Evolutionary conservation across 164 flowering plant species (phyloP).

Genomic region (Santalum album): DNA sequence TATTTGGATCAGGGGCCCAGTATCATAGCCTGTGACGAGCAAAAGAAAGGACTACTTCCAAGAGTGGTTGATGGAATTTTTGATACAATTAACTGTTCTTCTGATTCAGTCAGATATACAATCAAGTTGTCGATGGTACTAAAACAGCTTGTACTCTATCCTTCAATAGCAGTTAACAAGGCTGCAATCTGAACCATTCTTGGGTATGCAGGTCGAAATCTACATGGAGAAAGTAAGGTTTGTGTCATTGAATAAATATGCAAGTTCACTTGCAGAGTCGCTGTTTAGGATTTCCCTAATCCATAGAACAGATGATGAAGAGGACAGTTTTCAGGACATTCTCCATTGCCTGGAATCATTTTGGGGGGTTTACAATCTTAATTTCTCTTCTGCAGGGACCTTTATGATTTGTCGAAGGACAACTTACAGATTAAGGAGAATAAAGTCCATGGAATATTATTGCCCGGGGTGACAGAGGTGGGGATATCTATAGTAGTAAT

Average conservation of each 20-base stretch:
- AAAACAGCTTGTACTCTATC: neutral
- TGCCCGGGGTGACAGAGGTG: slow-evolving; percentile 77
- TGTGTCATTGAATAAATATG: slow-evolving; percentile 17
- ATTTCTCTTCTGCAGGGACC: slow-evolving; percentile 47
- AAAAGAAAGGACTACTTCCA: slow-evolving; percentile 65
- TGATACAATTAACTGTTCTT: slow-evolving; percentile 27
- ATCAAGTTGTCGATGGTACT: slow-evolving; percentile 79
- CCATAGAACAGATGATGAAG: neutral
- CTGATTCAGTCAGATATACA: slow-evolving; percentile 31
- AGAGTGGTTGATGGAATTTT: slow-evolving; percentile 73
- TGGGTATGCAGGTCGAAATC: slow-evolving; percentile 60
- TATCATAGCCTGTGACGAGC: slow-evolving; percentile 34
- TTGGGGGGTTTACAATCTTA: neutral
- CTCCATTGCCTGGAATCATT: too few species aligned
- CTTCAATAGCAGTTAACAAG: neutral
- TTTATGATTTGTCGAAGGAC: slow-evolving; percentile 76
- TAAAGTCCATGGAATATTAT: slow-evolving; percentile 50
- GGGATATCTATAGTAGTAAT: neutral
- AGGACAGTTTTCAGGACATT: neutral
- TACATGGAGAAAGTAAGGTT: slow-evolving; percentile 96
- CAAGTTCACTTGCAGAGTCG: too few species aligned
- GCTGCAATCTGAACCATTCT: slow-evolving; percentile 3
- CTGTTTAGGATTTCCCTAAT: too few species aligned
- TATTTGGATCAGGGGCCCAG: slow-evolving; percentile 52
- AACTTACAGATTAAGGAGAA: slow-evolving; percentile 74